A percentile compares a stretch with the other conserved stretches of the same genome.
Evolutionary conservation across 1,284 basidiomycete genomes (phyloP).

Genomic region (Exobasidium cylindrosporum): DNA sequence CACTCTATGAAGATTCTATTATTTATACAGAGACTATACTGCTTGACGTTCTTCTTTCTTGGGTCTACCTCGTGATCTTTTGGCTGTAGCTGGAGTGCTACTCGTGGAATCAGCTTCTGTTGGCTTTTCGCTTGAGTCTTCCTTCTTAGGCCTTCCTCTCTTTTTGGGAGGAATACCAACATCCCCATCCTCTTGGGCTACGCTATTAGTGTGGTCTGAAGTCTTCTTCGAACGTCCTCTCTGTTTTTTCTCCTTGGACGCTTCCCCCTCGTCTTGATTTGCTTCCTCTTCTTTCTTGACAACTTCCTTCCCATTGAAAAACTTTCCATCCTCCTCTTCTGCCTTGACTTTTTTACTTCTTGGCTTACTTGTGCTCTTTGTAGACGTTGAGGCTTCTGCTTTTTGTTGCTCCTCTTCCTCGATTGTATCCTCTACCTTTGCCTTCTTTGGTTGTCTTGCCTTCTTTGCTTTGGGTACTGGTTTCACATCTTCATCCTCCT

Average conservation of each 20-base stretch:
- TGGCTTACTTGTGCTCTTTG: not conserved
- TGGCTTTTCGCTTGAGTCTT: not conserved
- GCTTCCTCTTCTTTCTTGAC: constrained; percentile 4
- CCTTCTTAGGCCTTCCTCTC: not conserved
- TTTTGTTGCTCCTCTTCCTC: not conserved
- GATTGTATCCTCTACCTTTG: not conserved
- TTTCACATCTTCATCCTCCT: not conserved
- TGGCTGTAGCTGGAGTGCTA: not conserved
- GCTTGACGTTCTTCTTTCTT: too few relatives aligned
- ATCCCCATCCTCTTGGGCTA: not conserved
- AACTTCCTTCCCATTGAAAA: not conserved
- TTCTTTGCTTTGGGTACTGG: not conserved
- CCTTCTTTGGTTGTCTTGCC: not conserved
- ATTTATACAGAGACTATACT: too few relatives aligned
- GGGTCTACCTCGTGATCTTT: constrained; percentile 1
- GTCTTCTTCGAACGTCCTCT: not conserved
- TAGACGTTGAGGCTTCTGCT: not conserved
- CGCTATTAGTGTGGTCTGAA: not conserved
- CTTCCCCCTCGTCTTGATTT: not conserved
- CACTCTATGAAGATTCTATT: too few relatives aligned
- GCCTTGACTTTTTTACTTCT: not conserved
- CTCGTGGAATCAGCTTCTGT: not conserved
- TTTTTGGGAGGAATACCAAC: not conserved
- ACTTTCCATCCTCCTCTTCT: not conserved
- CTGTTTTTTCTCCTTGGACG: not conserved